Percentiles rank a stretch among this genome's conserved stretches.
phyloP scores from a whole-genome alignment of 805 yeast genomes.

The Hanseniaspora hatyaiensis region DNA sequence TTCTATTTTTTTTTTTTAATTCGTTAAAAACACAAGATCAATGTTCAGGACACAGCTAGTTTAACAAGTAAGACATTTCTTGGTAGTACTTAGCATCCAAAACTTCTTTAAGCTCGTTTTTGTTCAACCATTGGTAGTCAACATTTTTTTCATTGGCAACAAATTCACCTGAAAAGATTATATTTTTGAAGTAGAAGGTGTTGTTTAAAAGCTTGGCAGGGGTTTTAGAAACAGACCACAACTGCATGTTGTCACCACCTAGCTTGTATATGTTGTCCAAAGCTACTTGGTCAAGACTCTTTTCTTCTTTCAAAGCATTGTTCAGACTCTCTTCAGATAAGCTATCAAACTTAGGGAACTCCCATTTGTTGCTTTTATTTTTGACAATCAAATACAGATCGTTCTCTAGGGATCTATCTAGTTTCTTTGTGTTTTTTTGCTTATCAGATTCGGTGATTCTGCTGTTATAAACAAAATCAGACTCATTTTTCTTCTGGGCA shows the following conservation, averaged over 20 bases:
- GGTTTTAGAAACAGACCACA: conserved; percentile 81
- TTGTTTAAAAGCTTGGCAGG: conserved; percentile 61
- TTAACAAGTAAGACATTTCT: conserved; percentile 36
- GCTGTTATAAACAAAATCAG: conserved; percentile 32
- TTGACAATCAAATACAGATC: conserved; percentile 68
- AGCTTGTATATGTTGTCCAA: conserved; percentile 56
- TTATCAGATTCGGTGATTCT: conserved; percentile 71
- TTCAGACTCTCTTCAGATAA: conserved; percentile 24
- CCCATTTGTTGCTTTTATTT: conserved; percentile 43
- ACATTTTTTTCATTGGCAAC: conserved; percentile 29
- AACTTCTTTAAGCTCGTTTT: conserved; percentile 54
- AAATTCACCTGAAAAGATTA: conserved; percentile 76
- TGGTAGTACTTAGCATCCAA: conserved; percentile 46
- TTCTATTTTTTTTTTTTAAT: no score
- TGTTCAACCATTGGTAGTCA: conserved; percentile 73
- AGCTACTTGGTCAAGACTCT: conserved; percentile 60
- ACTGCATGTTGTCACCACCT: conserved; percentile 69
- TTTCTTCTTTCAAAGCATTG: conserved; percentile 9
- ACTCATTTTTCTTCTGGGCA: conserved; percentile 50
- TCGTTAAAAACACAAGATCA: not conserved
- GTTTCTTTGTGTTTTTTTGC: conserved; percentile 45
- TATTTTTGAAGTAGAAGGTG: conserved; percentile 74
- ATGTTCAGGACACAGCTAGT: conserved; percentile 26
- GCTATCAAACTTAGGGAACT: conserved; percentile 59
- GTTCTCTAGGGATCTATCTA: conserved; percentile 69